Evolutionary conservation across 2,329 filamentous ascomycete species (phyloP), one percentile per base, ranked within the genome.

Genomic region (Thielaviopsis ethacetica): DNA sequence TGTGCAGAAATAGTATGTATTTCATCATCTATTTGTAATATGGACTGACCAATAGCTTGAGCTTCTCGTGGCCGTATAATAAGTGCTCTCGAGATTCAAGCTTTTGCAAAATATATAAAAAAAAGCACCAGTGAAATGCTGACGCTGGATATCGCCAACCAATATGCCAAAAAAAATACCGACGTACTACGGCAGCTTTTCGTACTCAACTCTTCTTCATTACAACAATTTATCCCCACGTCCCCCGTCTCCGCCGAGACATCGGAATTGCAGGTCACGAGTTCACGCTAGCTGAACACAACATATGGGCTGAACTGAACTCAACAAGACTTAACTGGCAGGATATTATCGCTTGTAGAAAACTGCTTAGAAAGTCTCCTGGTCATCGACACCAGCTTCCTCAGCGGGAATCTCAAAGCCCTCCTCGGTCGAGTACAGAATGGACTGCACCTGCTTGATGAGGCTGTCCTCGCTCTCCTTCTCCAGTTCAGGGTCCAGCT

Each of bases 351-450:
- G 53, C 38, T 53, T 53, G 51, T 26, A 27, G 50, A 30, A 51
- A 57, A 38, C 27, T 53, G 15, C 54, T 70, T 72, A 89, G 67
- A 89, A 89, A 58, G 86, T 90, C 79, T 93, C 87, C 71, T 91
- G 85, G 69, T 91, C 87, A 64, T 84, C 84, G 61, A 82, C 71
- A 19, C 72, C 81, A 66, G 90, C 85, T 22, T 76, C 81, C 70
- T 93, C 88, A 55, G 84, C 83, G 5, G 90, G 90, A 67, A 95
- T 95, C 76, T 95, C 90, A 67, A 95, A 95, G 38, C 85, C 84
- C 65, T 87, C 84, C 78, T 98, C 93, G 62, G 93, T 98, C 62
- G 90, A 95, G 79, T 98, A 98, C 63, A 98, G 78, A 69, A 97
- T 97, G 38, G 82, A 84, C 76, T 98, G 93, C 71, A 98, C 96